Evolutionary conservation across 345 rosid genomes (phyloP).

Genomic region (Eucalyptus rudis): DNA sequence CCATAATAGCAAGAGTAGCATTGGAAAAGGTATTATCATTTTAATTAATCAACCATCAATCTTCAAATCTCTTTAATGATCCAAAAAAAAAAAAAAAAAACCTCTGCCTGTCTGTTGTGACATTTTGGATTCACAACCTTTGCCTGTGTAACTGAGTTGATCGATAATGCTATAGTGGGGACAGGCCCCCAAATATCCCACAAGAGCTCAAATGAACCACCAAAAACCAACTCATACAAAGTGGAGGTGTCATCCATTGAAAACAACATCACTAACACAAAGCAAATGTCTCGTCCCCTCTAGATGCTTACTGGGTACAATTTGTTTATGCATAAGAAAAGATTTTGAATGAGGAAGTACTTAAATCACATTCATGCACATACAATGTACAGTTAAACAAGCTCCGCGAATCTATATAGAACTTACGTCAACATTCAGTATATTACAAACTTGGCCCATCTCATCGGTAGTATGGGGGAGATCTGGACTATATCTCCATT

Average conservation of each 20-base stretch:
- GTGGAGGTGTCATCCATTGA: not conserved
- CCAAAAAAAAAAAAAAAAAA: not conserved
- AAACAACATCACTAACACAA: not conserved
- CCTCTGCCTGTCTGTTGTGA: not conserved
- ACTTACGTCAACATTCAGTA: constrained; percentile 80
- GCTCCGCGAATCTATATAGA: not conserved
- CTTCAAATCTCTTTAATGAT: not conserved
- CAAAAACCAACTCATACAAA: not conserved
- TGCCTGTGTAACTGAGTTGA: not conserved
- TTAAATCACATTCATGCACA: not conserved
- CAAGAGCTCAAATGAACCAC: not conserved
- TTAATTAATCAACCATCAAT: not conserved
- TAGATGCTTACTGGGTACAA: not conserved
- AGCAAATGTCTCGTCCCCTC: not conserved
- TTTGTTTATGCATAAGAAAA: not conserved
- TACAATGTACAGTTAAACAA: not conserved
- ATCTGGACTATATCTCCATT: constrained; percentile 72
- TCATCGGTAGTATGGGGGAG: constrained; percentile 67
- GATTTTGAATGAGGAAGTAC: not conserved
- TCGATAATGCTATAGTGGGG: not conserved
- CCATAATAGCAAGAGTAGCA: not conserved
- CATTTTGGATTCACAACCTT: not conserved
- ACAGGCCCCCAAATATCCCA: not conserved
- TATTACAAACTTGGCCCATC: constrained; percentile 53
- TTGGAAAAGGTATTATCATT: not conserved